phyloP scores from a whole-genome alignment of 352 stramenopile genomes.

The Phytophthora sojae region DNA sequence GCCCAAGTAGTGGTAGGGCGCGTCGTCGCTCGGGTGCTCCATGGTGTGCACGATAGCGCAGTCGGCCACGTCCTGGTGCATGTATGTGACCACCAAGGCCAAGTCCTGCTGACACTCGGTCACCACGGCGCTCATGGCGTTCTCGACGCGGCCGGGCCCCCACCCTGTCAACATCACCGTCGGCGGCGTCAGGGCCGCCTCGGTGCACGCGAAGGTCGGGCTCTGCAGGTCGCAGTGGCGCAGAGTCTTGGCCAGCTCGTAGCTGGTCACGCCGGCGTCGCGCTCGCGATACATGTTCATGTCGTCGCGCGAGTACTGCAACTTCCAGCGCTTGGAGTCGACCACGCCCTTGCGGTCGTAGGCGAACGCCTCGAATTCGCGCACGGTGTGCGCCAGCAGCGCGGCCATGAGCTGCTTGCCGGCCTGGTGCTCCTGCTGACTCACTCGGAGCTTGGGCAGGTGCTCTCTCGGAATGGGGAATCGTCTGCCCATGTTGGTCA shows the following conservation, averaged over 20 bases:
- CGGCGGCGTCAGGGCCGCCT: slow-evolving; percentile 27
- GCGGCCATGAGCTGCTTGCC: slow-evolving; percentile 44
- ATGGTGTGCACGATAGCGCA: slow-evolving; percentile 61
- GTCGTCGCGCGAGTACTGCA: slow-evolving; percentile 41
- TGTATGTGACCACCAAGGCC: slow-evolving; percentile 58
- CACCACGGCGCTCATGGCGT: slow-evolving; percentile 60
- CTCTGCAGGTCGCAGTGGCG: slow-evolving; percentile 31
- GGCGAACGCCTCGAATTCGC: slow-evolving; percentile 51
- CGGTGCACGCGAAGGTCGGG: slow-evolving; percentile 27
- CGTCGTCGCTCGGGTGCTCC: slow-evolving; percentile 50
- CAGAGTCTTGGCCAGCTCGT: slow-evolving; percentile 26
- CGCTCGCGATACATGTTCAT: slow-evolving; percentile 57
- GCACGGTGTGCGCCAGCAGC: slow-evolving; percentile 47
- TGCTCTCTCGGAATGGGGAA: slow-evolving; percentile 49
- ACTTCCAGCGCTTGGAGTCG: slow-evolving; percentile 54
- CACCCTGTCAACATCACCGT: slow-evolving; percentile 48
- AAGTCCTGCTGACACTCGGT: slow-evolving; percentile 57
- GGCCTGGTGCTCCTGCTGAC: slow-evolving; percentile 34
- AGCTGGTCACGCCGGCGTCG: slow-evolving; percentile 35
- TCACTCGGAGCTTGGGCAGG: slow-evolving; percentile 45
- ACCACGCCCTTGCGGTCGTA: slow-evolving; percentile 37
- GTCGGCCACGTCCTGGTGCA: slow-evolving; percentile 64
- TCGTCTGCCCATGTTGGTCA: slow-evolving; percentile 31
- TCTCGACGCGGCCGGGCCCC: slow-evolving; percentile 46
- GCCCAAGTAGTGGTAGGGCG: slow-evolving; percentile 57